Evolutionary conservation across 371 early-diverging fungal genomes (phyloP), one percentile per base, ranked within the genome.

Genomic region (Mucor irregularis): DNA sequence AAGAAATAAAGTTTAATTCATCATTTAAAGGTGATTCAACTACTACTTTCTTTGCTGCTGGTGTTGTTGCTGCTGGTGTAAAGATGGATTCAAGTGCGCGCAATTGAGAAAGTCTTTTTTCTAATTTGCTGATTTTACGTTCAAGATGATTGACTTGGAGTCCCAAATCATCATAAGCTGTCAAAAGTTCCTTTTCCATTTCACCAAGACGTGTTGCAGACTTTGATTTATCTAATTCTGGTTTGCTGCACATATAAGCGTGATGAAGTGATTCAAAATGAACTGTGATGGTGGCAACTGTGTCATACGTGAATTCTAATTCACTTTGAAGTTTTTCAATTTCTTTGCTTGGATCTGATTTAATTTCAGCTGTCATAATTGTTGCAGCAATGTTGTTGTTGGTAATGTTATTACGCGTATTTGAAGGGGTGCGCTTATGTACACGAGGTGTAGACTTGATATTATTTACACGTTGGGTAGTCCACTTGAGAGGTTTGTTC

Each of bases 161-260:
- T 0, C 62, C 72, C 3, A 78, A 55, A 43, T 78, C 79, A 48
- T 73, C 79, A 44, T 78, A 78, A 7, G 71, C 79, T 11, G 74
- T 66, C 26, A 78, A 54, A 16, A 78, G 67, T 26, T 78, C 79
- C 40, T 63, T 69, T 64, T 78, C 79, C 69, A 65, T 74, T 14
- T 64, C 74, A 25, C 64, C 58, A 6, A 78, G 62, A 19, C 71
- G 69, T 11, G 76, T 71, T 5, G 67, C 55, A n/a, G 56, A 43
- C 22, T 62, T 62, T 17, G 55, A 33, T 37, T 61, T 63, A 24
- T 72, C 68, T 34, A 71, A 35, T 28, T 66, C 56, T 11, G 71
- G 52, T 24, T 63, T 69, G 22, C 64, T 52, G 7, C 48, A 34
- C 9, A 39, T 49, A 40, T 75, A 78, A 17, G 79, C 74, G 25